Conservation (phyloP, 2,329 filamentous ascomycete species). For the Verticillium dahliae region DNA sequence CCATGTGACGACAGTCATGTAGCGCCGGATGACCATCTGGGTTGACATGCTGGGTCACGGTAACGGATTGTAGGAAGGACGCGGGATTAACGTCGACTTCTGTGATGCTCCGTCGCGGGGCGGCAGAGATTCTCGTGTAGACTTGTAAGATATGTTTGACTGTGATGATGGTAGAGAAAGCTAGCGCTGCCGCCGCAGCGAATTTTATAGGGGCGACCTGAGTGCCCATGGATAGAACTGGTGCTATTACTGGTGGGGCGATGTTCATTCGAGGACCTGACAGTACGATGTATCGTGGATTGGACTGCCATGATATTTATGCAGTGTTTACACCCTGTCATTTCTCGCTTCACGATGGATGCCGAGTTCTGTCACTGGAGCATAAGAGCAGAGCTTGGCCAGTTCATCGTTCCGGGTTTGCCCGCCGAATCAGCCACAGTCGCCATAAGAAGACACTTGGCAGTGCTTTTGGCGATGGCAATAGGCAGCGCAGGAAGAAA, state of each 20-base stretch:
- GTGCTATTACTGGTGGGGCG: not conserved
- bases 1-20: conserved; percentile 17
- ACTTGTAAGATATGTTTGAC: not conserved
- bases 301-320: not conserved
- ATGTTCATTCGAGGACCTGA: no score
- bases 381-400: not conserved
- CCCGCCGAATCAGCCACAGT: not conserved
- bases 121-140: not conserved
- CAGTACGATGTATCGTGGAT: not conserved
- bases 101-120: conserved; percentile 7
- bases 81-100: conserved; percentile 12
- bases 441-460: not conserved
- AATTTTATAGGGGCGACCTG: not conserved
- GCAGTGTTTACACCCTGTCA: not conserved
- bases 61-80: conserved; percentile 15
- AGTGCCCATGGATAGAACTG: not conserved
- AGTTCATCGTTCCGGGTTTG: not conserved
- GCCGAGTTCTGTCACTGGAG: not conserved
- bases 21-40: conserved; percentile 10
- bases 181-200: not conserved
- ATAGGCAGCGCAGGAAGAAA: not conserved
- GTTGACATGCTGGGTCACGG: conserved; percentile 19
- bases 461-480: not conserved
- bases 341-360: not conserved
- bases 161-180: not conserved